A percentile compares a stretch with the other conserved stretches of the same genome.
Conservation (phyloP, 495 filamentous ascomycete species). For the Trichoderma virens region DNA sequence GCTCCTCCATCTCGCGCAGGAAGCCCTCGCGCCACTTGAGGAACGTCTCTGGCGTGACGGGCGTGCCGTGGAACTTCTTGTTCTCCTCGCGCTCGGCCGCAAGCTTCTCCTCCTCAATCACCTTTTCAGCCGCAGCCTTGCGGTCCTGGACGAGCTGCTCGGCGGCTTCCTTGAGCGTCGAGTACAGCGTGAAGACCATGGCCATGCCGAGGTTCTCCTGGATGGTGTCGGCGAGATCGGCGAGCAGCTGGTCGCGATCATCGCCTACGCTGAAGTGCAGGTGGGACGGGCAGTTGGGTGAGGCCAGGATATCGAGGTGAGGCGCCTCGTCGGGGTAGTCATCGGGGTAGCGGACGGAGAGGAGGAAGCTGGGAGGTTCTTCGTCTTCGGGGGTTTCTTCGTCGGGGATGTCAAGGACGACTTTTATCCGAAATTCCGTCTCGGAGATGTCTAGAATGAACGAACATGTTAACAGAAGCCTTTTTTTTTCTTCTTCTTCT, state of each 20-base stretch:
- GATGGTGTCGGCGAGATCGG: slow-evolving; percentile 58
- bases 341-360: slow-evolving; percentile 79
- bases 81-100: slow-evolving; percentile 88
- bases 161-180: slow-evolving; percentile 76
- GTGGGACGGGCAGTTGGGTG: slow-evolving; percentile 60
- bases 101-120: slow-evolving; percentile 55
- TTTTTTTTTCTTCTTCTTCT: neutral
- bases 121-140: slow-evolving; percentile 48
- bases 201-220: slow-evolving; percentile 91
- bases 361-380: slow-evolving; percentile 58
- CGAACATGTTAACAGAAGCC: neutral
- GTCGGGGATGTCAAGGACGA: slow-evolving; percentile 66
- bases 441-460: slow-evolving; percentile 66
- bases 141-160: slow-evolving; percentile 72
- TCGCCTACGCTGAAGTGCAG: slow-evolving; percentile 45
- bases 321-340: slow-evolving; percentile 84
- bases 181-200: slow-evolving; percentile 93
- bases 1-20: slow-evolving; percentile 67
- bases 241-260: slow-evolving; percentile 66
- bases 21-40: slow-evolving; percentile 75
- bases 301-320: slow-evolving; percentile 62
- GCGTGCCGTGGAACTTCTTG: slow-evolving; percentile 87
- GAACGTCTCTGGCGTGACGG: slow-evolving; percentile 78
- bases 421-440: slow-evolving; percentile 73
- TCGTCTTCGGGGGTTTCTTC: slow-evolving; percentile 45